A percentile compares a stretch with the other conserved stretches of the same genome.
Evolutionary conservation across 176 grass and related monocot genomes (phyloP).

Genomic region (Avena insularis): DNA sequence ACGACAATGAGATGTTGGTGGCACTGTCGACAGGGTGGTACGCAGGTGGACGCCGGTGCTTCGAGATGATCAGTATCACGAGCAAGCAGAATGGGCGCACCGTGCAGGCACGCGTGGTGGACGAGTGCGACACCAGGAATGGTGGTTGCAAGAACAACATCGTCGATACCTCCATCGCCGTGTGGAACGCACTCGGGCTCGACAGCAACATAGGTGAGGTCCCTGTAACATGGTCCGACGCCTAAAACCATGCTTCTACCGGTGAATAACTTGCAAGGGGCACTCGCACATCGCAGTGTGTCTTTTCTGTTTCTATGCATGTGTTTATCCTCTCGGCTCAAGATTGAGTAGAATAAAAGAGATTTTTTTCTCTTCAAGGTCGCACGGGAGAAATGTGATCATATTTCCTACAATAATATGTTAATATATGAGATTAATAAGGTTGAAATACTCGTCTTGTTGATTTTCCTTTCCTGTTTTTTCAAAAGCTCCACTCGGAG

Average conservation of each 20-base stretch:
- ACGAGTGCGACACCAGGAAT: conserved; percentile 43
- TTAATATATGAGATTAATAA: too few relatives aligned
- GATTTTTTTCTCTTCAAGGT: not conserved
- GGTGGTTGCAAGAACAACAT: conserved; percentile 44
- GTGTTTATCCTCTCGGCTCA: not conserved
- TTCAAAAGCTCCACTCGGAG: too few relatives aligned
- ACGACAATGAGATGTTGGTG: conserved; percentile 26
- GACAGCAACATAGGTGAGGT: conserved; percentile 40
- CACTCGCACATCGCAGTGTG: not conserved
- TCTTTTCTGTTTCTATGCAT: not conserved
- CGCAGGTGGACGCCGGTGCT: conserved; percentile 24
- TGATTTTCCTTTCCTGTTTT: too few relatives aligned
- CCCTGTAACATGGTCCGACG: not conserved
- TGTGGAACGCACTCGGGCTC: conserved; percentile 52
- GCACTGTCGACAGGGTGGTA: conserved; percentile 48
- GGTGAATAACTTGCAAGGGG: not conserved
- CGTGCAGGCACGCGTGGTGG: not conserved
- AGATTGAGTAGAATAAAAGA: not conserved
- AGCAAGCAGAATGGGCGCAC: not conserved
- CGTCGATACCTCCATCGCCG: conserved; percentile 48
- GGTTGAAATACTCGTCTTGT: too few relatives aligned
- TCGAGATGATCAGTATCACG: conserved; percentile 27
- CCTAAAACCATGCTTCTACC: not conserved
- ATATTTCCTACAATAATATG: not conserved
- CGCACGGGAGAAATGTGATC: too few relatives aligned